Conservation (phyloP, 108 stramenopile genomes). For the Fragilaria crotonensis region DNA sequence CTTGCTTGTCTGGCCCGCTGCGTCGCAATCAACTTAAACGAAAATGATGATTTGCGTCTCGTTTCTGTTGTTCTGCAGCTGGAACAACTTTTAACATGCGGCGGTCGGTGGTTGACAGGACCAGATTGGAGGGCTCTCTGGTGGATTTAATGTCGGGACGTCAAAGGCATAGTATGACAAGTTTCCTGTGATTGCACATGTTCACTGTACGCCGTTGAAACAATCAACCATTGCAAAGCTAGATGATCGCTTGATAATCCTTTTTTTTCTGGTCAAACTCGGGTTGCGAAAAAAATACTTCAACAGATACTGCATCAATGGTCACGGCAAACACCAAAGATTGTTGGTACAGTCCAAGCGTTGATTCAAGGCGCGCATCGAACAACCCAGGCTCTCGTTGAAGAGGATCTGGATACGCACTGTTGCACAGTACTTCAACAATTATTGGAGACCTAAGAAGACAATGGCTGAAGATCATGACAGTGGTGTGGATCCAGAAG, state of each 20-base stretch:
- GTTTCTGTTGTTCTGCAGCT: constrained; percentile 52
- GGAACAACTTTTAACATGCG: constrained; percentile 75
- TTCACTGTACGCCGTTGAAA: constrained; percentile 27
- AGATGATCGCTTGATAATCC: constrained; percentile 47
- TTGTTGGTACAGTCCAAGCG: constrained; percentile 44
- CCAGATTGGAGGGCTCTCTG: constrained; percentile 63
- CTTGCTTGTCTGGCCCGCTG: constrained; percentile 41
- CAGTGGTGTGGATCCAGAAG: constrained; percentile 54
- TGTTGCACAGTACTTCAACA: constrained; percentile 44
- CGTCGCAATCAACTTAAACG: constrained; percentile 30
- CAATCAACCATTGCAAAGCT: constrained; percentile 13
- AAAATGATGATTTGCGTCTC: constrained; percentile 26
- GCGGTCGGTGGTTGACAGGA: constrained; percentile 92
- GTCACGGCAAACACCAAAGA: constrained; percentile 48
- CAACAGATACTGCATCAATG: constrained; percentile 66
- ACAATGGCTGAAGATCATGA: constrained; percentile 73
- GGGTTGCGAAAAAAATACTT: constrained; percentile 79
- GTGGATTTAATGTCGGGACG: constrained; percentile 47
- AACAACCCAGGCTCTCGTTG: constrained; percentile 32
- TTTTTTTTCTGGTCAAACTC: constrained; percentile 61
- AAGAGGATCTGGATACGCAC: constrained; percentile 39
- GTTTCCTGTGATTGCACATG: constrained; percentile 40
- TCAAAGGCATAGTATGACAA: constrained; percentile 19
- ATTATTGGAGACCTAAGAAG: constrained; percentile 74
- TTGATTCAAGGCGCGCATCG: constrained; percentile 46